Evolutionary conservation across 163 green algal genomes (phyloP), one percentile per base, ranked within the genome.

Genomic region (Chlamydomonas reinhardtii): DNA sequence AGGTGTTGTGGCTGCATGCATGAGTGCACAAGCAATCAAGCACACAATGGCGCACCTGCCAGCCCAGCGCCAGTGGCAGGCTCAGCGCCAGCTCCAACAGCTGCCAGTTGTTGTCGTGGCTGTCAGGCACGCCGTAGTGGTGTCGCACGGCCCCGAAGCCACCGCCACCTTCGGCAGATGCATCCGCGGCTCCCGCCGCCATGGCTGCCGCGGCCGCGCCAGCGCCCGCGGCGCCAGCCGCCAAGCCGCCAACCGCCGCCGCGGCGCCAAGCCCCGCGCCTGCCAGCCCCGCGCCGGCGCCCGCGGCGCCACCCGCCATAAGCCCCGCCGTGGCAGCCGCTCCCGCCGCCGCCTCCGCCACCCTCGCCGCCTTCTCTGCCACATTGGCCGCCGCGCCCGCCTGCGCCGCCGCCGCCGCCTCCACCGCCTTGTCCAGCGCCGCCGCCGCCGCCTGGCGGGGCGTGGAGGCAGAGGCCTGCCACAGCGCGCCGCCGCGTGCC

Each of bases 61-160:
- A 94, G 34, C 92, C 92, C 22, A 93, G 72, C 6, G 80, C 89
- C 89, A 95, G 93, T 0, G 91, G 92, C 54, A 95, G 32, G 29
- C 83, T 80, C 79, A 95, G 75, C 75, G 81, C 52, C 84, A 94
- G 89, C 79, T 94, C 83, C 66, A 94, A 54, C 83, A 95, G 89
- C 83, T 93, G 90, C 89, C 89, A 94, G 74, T 94, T 94, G 85
- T 95, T 95, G 87, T 95, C 92, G 52, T 95, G 92, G 20, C 76
- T 79, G 69, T 92, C 91, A 27, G 76, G 85, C 3, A 87, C 73
- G 11, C 85, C 85, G 32, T 74, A 86, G 64, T 82, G 77, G 39
- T 89, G 84, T 37, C 73, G 86, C 25, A 72, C 65, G 11, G 12
- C 29, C 65, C 15, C 48, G 1, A 12, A 14, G 14, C 48, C 48